Conservation (phyloP, 2,329 filamentous ascomycete genomes). For the Beauveria bassiana region DNA sequence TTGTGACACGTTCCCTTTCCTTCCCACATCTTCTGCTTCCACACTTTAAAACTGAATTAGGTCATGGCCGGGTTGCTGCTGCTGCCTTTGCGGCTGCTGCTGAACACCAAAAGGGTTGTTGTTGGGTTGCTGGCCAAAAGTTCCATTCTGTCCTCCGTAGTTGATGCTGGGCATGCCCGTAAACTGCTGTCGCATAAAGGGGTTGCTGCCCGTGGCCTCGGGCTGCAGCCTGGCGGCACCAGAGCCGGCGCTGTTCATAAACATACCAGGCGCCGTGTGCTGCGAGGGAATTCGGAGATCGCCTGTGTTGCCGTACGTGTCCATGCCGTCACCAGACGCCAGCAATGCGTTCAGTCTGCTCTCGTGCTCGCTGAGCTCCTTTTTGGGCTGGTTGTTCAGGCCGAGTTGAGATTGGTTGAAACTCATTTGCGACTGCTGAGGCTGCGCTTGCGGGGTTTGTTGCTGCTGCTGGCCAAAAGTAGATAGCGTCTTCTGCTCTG, state of each 20-base stretch:
- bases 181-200: slow-evolving; percentile 78
- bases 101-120: slow-evolving; percentile 52
- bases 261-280: slow-evolving; percentile 91
- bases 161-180: slow-evolving; percentile 63
- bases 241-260: slow-evolving; percentile 88
- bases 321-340: slow-evolving; percentile 81
- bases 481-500: slow-evolving; percentile 74
- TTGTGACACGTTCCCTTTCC: background rate
- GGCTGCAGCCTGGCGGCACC: slow-evolving; percentile 63
- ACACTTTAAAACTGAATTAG: slow-evolving; percentile 55
- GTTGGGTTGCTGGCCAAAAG: slow-evolving; percentile 39
- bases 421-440: slow-evolving; percentile 25
- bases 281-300: slow-evolving; percentile 92
- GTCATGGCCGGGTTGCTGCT: slow-evolving; percentile 45
- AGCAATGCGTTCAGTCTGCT: slow-evolving; percentile 81
- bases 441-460: slow-evolving; percentile 29
- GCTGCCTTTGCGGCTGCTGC: slow-evolving; percentile 37
- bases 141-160: slow-evolving; percentile 44
- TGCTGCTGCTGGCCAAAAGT: slow-evolving; percentile 44
- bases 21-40: background rate
- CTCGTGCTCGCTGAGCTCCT: slow-evolving; percentile 54
- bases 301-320: slow-evolving; percentile 96
- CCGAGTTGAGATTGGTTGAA: background rate
- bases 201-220: slow-evolving; percentile 77
- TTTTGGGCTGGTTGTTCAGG: slow-evolving; percentile 33